Base-by-base conservation (phyloP, 2,329 filamentous ascomycete species). In the Geosmithia flava region DNA sequence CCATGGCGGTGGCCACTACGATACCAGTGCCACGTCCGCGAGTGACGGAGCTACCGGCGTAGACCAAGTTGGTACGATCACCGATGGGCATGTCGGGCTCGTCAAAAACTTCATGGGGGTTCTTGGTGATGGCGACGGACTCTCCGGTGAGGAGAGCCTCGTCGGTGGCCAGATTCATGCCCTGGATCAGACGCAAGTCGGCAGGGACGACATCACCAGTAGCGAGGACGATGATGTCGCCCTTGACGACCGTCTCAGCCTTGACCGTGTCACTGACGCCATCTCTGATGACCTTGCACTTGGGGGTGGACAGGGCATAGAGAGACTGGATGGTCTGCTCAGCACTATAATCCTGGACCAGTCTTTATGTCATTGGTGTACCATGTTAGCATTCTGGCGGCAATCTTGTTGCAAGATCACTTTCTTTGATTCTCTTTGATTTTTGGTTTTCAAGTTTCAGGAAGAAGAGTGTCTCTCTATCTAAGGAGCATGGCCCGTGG, bases 91-190 rank as follows among this genome's bases (percentile, higher is more conserved):
- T 72, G 37, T 76, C 69, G 40, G 62, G 57, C 50, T 74, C 68
- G 42, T 70, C 65, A 47, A 82, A 71, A 44, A 80, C 64, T 43
- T 64, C 68, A 37, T 78, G 71, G n/a, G 78, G 67, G 55, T 78
- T 70, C 67, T 87, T 83, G 69, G 71, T 76, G 48, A 84, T 80
- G 50, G 83, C 80, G 7, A 84, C 63, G 37, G 83, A 85, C 66
- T 88, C 84, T 52, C 84, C 84, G 15, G 84, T 88, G 40, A 87
- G 74, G 50, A 85, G 72, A 13, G 83, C 81, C 62, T 87, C 83
- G 52, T 94, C 86, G 53, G 83, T 84, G 46, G 83, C 83, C 50
- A 87, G 68, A 62, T 90, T 90, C 65, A 88, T 78, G 49, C 75
- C 77, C 53, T 82, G 74, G 52, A 82, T 63, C 19, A 81, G 67